Percentiles rank a stretch among this genome's conserved stretches.
phyloP scores from a whole-genome alignment of 2,329 filamentous ascomycete genomes.

The Aphanocladium album region DNA sequence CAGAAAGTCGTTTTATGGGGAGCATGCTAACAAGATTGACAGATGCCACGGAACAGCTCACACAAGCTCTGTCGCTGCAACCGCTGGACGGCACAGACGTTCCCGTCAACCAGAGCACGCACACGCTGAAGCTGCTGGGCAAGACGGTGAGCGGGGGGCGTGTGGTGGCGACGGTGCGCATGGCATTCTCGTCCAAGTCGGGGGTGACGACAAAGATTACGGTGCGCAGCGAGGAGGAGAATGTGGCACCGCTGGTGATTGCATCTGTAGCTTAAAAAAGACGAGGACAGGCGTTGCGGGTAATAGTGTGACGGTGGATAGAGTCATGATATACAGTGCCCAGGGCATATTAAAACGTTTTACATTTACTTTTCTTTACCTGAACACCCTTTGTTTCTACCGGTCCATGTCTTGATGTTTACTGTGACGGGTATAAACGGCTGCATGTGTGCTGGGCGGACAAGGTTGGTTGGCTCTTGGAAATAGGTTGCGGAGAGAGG shows the following conservation, averaged over 20 bases:
- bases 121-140: conserved; percentile 91
- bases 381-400: no score
- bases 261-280: conserved; percentile 68
- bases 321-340: conserved; percentile 13
- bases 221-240: conserved; percentile 87
- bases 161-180: conserved; percentile 80
- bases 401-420: not conserved
- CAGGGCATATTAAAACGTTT: not conserved
- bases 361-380: not conserved
- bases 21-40: conserved; percentile 22
- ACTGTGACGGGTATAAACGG: not conserved
- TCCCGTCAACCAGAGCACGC: conserved; percentile 79
- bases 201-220: conserved; percentile 96
- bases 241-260: conserved; percentile 78
- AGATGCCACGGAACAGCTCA: conserved; percentile 91
- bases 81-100: conserved; percentile 93
- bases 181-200: conserved; percentile 89
- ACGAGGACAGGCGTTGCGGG: conserved; percentile 29
- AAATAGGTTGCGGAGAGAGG: not conserved
- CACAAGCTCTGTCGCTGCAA: conserved; percentile 82
- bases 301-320: conserved; percentile 30
- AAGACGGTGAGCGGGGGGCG: conserved; percentile 89
- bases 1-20: not conserved
- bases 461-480: not conserved
- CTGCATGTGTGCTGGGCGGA: not conserved